phyloP scores from a whole-genome alignment of 2,329 filamentous ascomycete species.

The Epichloe sp. region DNA sequence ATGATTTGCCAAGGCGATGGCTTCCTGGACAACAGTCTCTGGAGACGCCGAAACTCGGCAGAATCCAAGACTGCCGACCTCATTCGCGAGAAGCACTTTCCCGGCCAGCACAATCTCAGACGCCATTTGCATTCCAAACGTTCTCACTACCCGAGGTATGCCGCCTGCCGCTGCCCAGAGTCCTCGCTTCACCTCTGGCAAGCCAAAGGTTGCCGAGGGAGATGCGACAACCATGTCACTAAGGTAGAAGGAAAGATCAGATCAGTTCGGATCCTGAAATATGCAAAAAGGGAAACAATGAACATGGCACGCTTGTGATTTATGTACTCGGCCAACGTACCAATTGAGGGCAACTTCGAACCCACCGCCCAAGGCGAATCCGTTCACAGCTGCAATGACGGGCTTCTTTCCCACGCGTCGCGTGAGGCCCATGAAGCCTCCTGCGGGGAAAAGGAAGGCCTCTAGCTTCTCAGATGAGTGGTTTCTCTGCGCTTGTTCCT shows the following conservation, averaged over 20 bases:
- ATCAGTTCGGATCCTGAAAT: neutral
- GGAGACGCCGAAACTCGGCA: conserved; percentile 25
- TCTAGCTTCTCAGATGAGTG: conserved; percentile 9
- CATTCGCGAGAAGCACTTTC: conserved; percentile 28
- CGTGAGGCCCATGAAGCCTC: conserved; percentile 36
- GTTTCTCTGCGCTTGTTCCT: conserved; percentile 26
- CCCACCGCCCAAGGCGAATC: conserved; percentile 41
- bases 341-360: conserved; percentile 44
- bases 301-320: too few relatives aligned
- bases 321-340: conserved; percentile 18
- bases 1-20: conserved; percentile 20
- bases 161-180: conserved; percentile 39
- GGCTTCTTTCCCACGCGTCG: conserved; percentile 45
- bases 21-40: conserved; percentile 23
- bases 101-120: conserved; percentile 37
- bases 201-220: conserved; percentile 34
- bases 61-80: conserved; percentile 12
- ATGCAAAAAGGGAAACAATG: neutral
- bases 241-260: neutral
- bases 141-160: conserved; percentile 36
- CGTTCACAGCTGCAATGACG: conserved; percentile 46
- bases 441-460: conserved; percentile 17
- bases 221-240: conserved; percentile 41
- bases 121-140: conserved; percentile 30
- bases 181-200: conserved; percentile 41